Evolutionary conservation across 345 rosid genomes (phyloP), one percentile per base, ranked within the genome.

Genomic region (Trapa bicornis): DNA sequence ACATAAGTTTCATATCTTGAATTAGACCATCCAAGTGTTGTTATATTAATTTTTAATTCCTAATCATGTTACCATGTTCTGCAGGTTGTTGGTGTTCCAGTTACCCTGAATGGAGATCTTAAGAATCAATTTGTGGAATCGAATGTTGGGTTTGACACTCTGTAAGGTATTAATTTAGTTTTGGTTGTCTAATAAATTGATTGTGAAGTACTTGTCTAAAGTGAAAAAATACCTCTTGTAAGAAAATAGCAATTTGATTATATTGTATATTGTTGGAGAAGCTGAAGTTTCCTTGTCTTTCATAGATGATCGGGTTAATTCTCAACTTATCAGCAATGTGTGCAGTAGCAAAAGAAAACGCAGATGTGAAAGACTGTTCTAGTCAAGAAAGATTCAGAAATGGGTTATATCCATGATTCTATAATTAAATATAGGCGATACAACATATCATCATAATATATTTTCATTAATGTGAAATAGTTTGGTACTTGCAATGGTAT

Each of bases 71-170:
- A 52, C 32, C 22, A 41, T 22, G 47, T 38, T 64, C 33, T 65
- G 36, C 78, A 94, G 97, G 99, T 94, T 67, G 96, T 91, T 70
- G 96, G 99, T 70, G 97, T 91, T 76, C 99, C 99, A 47, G 99
- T 94, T 70, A 94, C 99, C 65, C 74, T 83, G 71, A 91, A 94
- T 71, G 99, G 99, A 76, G 99, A 94, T 84, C 89, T 94, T 65
- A 94, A 84, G 85, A 91, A 94, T 77, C 96, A 91, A 66, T 94
- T 89, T 67, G 99, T 94, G 67, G 99, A 94, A 82, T 79, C 91
- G 38, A 81, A 91, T 75, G 96, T 94, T 79, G 99, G 99, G 60
- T 94, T 94, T 83, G 99, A 94, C 83, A 94, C 99, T 91, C 50
- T 91, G 97, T 82, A 91, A 94, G 96, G 97, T 94, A 82, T 41